Evolutionary conservation across 176 grass and related monocot genomes (phyloP).

Genomic region (Oryza rufipogon): DNA sequence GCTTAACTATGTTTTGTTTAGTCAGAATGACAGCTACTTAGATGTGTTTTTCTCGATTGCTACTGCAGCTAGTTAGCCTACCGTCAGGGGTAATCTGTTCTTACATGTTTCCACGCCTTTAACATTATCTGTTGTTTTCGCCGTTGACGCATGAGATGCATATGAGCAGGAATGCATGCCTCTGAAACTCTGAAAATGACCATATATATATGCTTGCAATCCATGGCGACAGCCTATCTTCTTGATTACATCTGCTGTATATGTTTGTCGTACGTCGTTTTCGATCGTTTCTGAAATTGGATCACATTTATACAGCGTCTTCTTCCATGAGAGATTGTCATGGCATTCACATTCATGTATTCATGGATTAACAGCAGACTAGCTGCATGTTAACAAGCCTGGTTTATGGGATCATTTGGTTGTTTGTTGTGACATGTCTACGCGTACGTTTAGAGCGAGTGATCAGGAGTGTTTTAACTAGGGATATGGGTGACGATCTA

Average conservation of each 20-base stretch:
- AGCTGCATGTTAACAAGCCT: neutral
- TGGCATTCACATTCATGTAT: neutral
- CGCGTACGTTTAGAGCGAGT: no score
- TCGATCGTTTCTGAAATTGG: neutral
- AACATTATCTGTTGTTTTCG: neutral
- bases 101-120: neutral
- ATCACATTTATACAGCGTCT: neutral
- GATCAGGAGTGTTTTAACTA: no score
- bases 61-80: neutral
- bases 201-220: neutral
- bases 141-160: neutral
- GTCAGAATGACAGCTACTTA: neutral
- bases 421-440: no score
- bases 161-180: neutral
- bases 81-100: neutral
- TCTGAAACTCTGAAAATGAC: neutral
- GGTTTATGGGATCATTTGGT: no score
- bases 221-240: neutral
- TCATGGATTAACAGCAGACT: neutral
- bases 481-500: no score
- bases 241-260: neutral
- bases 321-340: neutral
- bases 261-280: neutral
- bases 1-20: neutral
- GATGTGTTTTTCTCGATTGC: neutral